These are phyloP conservation scores for Syzygium grande DNA, from an alignment of 345 rosid genomes.

Conservation along the genomic window DNA sequence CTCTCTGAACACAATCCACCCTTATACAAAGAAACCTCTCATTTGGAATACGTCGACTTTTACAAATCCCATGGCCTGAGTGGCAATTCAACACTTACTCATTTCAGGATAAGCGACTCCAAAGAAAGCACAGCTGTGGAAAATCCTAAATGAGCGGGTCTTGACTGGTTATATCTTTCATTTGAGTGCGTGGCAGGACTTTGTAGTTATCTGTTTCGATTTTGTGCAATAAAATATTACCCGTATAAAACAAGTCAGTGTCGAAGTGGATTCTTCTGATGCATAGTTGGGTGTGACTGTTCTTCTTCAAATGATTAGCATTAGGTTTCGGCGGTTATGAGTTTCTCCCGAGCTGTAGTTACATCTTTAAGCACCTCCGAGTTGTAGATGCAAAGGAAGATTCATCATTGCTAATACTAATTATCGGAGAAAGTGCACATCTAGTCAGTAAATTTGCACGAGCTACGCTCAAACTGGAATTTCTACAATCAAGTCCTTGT, in stretches of 20 bases:
- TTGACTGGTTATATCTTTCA: background rate
- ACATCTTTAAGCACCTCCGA: background rate
- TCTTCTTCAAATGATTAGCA: background rate
- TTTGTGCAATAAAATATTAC: background rate
- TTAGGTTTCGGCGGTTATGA: background rate
- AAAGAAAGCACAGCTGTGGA: background rate
- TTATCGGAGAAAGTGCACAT: background rate
- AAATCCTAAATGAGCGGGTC: background rate
- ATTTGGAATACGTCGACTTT: constrained; percentile 21
- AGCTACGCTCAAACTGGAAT: background rate
- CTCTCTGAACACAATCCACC: constrained; percentile 17
- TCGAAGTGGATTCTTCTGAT: background rate
- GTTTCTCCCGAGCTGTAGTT: background rate
- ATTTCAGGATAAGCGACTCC: constrained; percentile 5
- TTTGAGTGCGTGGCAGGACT: background rate
- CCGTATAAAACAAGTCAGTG: background rate
- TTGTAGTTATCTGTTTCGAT: background rate
- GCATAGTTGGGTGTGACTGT: background rate
- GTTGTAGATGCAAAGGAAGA: background rate
- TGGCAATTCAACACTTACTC: constrained; percentile 26
- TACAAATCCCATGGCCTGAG: constrained; percentile 33
- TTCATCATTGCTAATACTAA: background rate
- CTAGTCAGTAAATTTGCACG: background rate
- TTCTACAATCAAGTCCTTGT: background rate
- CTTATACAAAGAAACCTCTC: constrained; percentile 20